A percentile compares a stretch with the other conserved stretches of the same genome.
Evolutionary conservation across 2,329 filamentous ascomycete species (phyloP).

Genomic region (Nemania sp.): DNA sequence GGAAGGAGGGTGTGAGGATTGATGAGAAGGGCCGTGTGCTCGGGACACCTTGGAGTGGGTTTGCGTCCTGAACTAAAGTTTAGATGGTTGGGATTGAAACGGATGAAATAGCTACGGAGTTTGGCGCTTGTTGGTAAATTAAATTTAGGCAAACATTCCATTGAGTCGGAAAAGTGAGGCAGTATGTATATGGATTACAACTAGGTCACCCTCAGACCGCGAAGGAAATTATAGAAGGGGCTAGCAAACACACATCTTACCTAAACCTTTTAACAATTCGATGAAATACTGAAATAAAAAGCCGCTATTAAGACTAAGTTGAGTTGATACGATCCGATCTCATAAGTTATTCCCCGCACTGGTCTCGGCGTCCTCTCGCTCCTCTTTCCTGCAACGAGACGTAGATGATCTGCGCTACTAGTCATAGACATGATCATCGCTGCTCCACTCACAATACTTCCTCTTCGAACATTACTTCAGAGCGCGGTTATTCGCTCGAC

Average conservation of each 20-base stretch:
- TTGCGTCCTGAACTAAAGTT: constrained; percentile 41
- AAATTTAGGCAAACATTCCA: neutral
- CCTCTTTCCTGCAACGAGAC: neutral
- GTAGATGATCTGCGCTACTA: neutral
- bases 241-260: too few species aligned
- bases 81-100: neutral
- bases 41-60: constrained; percentile 65
- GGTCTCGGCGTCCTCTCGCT: too few species aligned
- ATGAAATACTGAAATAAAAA: neutral
- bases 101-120: neutral
- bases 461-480: neutral
- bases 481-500: neutral
- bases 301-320: too few species aligned
- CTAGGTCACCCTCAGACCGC: neutral
- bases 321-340: too few species aligned
- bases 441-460: neutral
- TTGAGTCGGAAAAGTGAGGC: neutral
- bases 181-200: neutral
- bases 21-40: constrained; percentile 70
- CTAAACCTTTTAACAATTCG: too few species aligned
- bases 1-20: constrained; percentile 73
- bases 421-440: neutral
- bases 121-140: neutral
- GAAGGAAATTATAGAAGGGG: neutral
- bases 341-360: too few species aligned